phyloP scores from a whole-genome alignment of 78 protist genomes.

The Planoprotostelium fungivorum region DNA sequence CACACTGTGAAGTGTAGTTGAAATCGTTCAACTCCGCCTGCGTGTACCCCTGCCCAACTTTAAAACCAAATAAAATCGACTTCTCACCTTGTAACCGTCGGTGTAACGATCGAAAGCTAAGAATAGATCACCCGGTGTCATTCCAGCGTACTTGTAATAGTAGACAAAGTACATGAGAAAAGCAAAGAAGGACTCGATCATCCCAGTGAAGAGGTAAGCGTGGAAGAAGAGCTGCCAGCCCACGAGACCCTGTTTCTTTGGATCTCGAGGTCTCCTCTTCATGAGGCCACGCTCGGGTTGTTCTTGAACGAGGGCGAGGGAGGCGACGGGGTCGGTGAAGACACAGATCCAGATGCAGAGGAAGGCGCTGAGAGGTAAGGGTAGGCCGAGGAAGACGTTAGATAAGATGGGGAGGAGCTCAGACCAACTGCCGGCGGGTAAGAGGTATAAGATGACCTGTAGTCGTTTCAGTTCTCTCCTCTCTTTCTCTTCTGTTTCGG shows the following conservation, averaged over 20 bases:
- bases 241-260: slow-evolving; percentile 15
- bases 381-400: slow-evolving; percentile 69
- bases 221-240: slow-evolving; percentile 10
- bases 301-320: slow-evolving; percentile 49
- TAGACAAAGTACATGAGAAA: slow-evolving; percentile 23
- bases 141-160: slow-evolving; percentile 28
- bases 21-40: background rate
- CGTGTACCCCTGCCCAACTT: background rate
- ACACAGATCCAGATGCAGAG: slow-evolving; percentile 72
- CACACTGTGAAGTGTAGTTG: background rate
- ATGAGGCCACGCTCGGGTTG: slow-evolving; percentile 16
- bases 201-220: slow-evolving; percentile 30
- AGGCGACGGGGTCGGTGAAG: slow-evolving; percentile 87
- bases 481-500: background rate
- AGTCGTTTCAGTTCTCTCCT: slow-evolving; percentile 10
- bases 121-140: slow-evolving; percentile 11
- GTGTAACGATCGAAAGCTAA: slow-evolving; percentile 11
- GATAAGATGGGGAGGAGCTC: slow-evolving; percentile 86
- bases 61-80: background rate
- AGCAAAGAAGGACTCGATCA: slow-evolving; percentile 18
- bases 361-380: slow-evolving; percentile 76
- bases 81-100: background rate
- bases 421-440: slow-evolving; percentile 73
- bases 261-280: slow-evolving; percentile 21
- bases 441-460: slow-evolving; percentile 23